Conservation (phyloP, 768 basidiomycete species). For the Epithele typhae region DNA sequence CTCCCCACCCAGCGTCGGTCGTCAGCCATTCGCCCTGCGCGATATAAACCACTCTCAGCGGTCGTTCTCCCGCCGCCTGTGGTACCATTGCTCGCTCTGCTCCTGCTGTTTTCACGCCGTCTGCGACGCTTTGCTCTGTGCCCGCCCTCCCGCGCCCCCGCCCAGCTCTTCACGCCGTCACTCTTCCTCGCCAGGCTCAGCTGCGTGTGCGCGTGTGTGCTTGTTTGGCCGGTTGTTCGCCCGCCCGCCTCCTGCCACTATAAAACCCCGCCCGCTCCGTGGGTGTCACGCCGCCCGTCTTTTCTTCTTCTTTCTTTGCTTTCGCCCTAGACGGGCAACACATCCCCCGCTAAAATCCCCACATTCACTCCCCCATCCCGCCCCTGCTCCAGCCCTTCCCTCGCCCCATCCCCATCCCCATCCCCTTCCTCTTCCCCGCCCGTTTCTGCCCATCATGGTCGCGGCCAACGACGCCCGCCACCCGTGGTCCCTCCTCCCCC, state of each 20-base stretch:
- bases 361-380: conserved; percentile 19
- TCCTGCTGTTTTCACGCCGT: no score
- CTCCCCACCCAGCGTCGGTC: no score
- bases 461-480: conserved; percentile 38
- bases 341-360: conserved; percentile 25
- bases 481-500: conserved; percentile 80
- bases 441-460: conserved; percentile 28
- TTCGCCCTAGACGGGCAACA: conserved; percentile 34
- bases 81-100: no score
- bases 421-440: conserved; percentile 9
- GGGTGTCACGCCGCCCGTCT: conserved; percentile 14
- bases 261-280: conserved; percentile 14
- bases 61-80: no score
- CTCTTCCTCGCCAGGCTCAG: neutral
- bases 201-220: conserved; percentile 13
- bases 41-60: no score
- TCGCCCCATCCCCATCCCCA: no score
- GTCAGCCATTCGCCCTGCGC: no score
- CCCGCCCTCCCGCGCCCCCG: no score
- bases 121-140: neutral
- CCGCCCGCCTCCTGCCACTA: conserved; percentile 5
- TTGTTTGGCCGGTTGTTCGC: conserved; percentile 19
- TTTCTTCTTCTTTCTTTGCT: conserved; percentile 21
- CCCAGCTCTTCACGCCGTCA: conserved; percentile 1
- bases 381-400: neutral